phyloP scores from a whole-genome alignment of 2,329 filamentous ascomycete genomes.

The Arthrobotrys conoides region DNA sequence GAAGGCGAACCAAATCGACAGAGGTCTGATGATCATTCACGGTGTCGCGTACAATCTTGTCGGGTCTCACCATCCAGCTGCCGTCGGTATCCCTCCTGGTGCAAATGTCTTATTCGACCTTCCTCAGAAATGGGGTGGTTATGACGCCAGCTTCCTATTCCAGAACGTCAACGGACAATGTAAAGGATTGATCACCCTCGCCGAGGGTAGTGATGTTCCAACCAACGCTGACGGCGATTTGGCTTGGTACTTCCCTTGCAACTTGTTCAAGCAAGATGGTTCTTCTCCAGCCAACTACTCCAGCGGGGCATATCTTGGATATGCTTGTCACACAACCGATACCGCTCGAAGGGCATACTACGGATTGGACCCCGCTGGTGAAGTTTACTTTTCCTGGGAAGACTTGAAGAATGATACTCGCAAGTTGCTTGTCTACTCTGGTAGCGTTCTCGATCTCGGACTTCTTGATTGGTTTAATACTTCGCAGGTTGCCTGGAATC shows the following conservation, averaged over 20 bases:
- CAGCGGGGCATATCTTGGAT: constrained; percentile 79
- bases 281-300: constrained; percentile 83
- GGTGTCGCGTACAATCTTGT: constrained; percentile 86
- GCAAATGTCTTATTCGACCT: constrained; percentile 90
- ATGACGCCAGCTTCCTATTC: constrained; percentile 96
- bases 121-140: constrained; percentile 79
- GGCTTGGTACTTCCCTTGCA: constrained; percentile 98
- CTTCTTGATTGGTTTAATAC: constrained; percentile 91
- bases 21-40: constrained; percentile 95
- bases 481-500: constrained; percentile 80
- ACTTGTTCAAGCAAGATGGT: constrained; percentile 91
- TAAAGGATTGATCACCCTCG: constrained; percentile 86
- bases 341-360: constrained; percentile 78
- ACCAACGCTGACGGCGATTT: constrained; percentile 80
- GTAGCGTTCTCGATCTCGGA: constrained; percentile 90
- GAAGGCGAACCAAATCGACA: constrained; percentile 83
- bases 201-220: constrained; percentile 81
- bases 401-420: constrained; percentile 90
- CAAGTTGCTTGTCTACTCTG: constrained; percentile 94
- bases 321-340: constrained; percentile 85
- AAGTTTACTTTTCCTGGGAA: constrained; percentile 96
- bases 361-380: constrained; percentile 77
- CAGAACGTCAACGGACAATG: constrained; percentile 98
- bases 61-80: constrained; percentile 83
- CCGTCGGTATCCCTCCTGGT: constrained; percentile 79